Percentiles rank a stretch among this genome's conserved stretches.
These are phyloP conservation scores for Sordariomycetes sp. DNA, from an alignment of 2,329 filamentous ascomycete species.

Conservation along the genomic window DNA sequence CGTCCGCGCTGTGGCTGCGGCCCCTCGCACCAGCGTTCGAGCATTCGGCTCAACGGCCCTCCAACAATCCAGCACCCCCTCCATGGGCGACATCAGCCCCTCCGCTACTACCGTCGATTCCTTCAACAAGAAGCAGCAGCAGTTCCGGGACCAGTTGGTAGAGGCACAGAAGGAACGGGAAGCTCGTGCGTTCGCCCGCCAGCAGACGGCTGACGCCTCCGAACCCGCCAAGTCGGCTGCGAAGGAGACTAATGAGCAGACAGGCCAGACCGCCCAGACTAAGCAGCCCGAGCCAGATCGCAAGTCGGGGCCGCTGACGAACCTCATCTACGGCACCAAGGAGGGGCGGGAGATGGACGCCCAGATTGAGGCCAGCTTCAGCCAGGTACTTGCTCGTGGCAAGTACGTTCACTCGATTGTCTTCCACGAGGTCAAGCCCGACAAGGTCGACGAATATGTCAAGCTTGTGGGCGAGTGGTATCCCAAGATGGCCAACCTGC, in stretches of 20 bases:
- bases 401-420: slow-evolving; percentile 99
- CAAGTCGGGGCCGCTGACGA: slow-evolving; percentile 66
- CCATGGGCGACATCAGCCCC: slow-evolving; percentile 72
- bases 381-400: slow-evolving; percentile 84
- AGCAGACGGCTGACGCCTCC: slow-evolving; percentile 16
- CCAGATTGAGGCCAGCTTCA: slow-evolving; percentile 94
- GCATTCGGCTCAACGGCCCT: slow-evolving; percentile 47
- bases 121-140: slow-evolving; percentile 77
- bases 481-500: slow-evolving; percentile 72
- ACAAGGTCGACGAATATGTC: slow-evolving; percentile 92
- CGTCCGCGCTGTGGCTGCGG: slow-evolving; percentile 30
- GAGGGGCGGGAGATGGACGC: slow-evolving; percentile 90
- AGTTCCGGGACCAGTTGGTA: slow-evolving; percentile 75
- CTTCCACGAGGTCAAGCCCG: slow-evolving; percentile 89
- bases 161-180: slow-evolving; percentile 72
- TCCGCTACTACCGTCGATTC: slow-evolving; percentile 55
- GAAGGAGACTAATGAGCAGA: slow-evolving; percentile 28
- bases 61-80: slow-evolving; percentile 48
- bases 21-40: slow-evolving; percentile 39
- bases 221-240: slow-evolving; percentile 29
- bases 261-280: slow-evolving; percentile 41
- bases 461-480: slow-evolving; percentile 87
- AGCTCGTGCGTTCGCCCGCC: slow-evolving; percentile 61
- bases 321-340: slow-evolving; percentile 92
- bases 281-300: slow-evolving; percentile 49